Percentiles rank a stretch among this genome's conserved stretches.
Evolutionary conservation across 2,329 filamentous ascomycete genomes (phyloP).

Genomic region (Colletotrichum siamense): DNA sequence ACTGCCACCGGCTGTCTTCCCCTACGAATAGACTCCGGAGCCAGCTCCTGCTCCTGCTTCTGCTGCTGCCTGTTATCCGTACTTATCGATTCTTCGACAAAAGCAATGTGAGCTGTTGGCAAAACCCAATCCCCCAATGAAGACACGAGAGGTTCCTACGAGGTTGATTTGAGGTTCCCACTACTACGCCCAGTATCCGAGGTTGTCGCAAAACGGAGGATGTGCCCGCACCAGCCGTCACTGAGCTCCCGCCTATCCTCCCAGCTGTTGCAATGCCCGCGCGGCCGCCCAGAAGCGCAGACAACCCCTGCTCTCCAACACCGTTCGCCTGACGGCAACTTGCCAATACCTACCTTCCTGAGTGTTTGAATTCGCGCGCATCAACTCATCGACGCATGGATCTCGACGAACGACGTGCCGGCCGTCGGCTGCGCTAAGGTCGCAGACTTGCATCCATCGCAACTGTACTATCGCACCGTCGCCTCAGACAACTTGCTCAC

Average conservation of each 20-base stretch:
- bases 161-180: neutral
- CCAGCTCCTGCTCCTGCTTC: neutral
- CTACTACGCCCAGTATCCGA: neutral
- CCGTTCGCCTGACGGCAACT: neutral
- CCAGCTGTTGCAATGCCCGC: neutral
- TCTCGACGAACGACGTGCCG: neutral
- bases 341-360: neutral
- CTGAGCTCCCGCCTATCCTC: neutral
- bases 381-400: neutral
- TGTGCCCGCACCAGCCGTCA: neutral
- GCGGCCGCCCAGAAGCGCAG: neutral
- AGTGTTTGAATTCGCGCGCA: neutral
- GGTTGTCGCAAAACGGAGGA: neutral
- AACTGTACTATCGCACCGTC: neutral
- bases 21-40: neutral
- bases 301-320: neutral
- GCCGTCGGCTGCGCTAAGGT: neutral
- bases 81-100: neutral
- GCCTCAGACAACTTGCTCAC: neutral
- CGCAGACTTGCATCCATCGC: neutral
- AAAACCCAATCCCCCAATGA: neutral
- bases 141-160: neutral
- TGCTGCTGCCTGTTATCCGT: neutral
- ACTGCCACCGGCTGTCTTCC: neutral
- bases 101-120: neutral